A percentile compares a stretch with the other conserved stretches of the same genome.
These are phyloP conservation scores for Lentinula sp. DNA, from an alignment of 768 basidiomycete species.

Conservation along the genomic window DNA sequence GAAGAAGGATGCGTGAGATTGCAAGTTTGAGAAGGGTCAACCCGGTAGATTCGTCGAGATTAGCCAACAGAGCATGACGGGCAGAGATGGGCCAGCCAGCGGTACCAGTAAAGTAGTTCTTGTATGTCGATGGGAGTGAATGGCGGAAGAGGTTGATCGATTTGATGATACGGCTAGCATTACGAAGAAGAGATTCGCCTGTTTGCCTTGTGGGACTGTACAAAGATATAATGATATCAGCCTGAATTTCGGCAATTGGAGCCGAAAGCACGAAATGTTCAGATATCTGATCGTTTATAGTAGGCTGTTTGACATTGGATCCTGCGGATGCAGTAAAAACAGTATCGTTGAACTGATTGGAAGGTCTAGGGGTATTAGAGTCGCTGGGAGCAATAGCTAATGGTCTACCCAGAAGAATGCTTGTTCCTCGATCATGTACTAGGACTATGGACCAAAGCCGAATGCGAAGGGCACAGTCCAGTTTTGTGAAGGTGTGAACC, in stretches of 20 bases:
- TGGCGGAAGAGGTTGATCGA: slow-evolving; percentile 66
- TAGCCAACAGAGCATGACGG: slow-evolving; percentile 59
- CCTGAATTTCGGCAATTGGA: slow-evolving; percentile 78
- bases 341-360: slow-evolving; percentile 22
- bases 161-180: slow-evolving; percentile 75
- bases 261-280: slow-evolving; percentile 77
- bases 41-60: slow-evolving; percentile 76
- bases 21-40: slow-evolving; percentile 79
- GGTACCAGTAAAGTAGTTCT: slow-evolving; percentile 72
- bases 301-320: slow-evolving; percentile 13
- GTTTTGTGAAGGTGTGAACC: slow-evolving; percentile 51
- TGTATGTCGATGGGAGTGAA: slow-evolving; percentile 66
- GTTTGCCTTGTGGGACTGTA: slow-evolving; percentile 72
- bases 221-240: slow-evolving; percentile 83
- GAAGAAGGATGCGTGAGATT: slow-evolving; percentile 70
- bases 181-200: slow-evolving; percentile 64
- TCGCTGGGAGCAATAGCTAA: slow-evolving; percentile 80
- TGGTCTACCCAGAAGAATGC: slow-evolving; percentile 80
- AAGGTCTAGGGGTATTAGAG: slow-evolving; percentile 72
- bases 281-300: slow-evolving; percentile 38
- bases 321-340: not conserved
- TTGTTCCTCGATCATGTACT: slow-evolving; percentile 83
- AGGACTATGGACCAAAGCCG: slow-evolving; percentile 83
- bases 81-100: slow-evolving; percentile 67
- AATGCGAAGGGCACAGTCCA: slow-evolving; percentile 74